These are phyloP conservation scores for Tephrocybe sp. DNA, from an alignment of 768 basidiomycete genomes.

Conservation along the genomic window DNA sequence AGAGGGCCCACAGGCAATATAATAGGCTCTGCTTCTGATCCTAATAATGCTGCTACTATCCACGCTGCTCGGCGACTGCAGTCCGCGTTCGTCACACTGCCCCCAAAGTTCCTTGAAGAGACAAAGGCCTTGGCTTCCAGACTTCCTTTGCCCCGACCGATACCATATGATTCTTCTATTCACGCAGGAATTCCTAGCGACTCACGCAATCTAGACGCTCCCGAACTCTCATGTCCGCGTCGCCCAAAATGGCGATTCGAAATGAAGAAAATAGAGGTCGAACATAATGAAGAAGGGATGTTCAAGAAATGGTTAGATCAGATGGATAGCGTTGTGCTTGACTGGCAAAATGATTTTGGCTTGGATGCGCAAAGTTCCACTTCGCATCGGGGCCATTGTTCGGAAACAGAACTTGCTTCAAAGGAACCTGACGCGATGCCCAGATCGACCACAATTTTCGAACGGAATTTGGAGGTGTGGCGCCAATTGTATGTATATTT, in stretches of 20 bases:
- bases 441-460: conserved; percentile 74
- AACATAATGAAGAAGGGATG: conserved; percentile 82
- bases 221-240: conserved; percentile 48
- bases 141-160: conserved; percentile 54
- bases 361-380: conserved; percentile 43
- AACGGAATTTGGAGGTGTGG: conserved; percentile 93
- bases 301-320: conserved; percentile 77
- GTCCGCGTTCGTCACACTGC: conserved; percentile 66
- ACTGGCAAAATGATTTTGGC: conserved; percentile 11
- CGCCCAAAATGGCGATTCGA: conserved; percentile 87
- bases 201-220: conserved; percentile 15
- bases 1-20: conserved; percentile 30
- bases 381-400: conserved; percentile 12
- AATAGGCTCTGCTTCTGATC: conserved; percentile 22
- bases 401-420: conserved; percentile 4
- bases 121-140: conserved; percentile 56
- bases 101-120: conserved; percentile 56
- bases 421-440: conserved; percentile 37
- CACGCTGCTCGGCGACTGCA: conserved; percentile 54
- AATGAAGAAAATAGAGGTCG: conserved; percentile 86
- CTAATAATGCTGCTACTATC: conserved; percentile 27
- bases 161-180: conserved; percentile 38
- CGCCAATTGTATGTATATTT: conserved; percentile 69
- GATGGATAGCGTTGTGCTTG: conserved; percentile 52
- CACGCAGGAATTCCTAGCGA: conserved; percentile 23